These are phyloP conservation scores for Podosphaera xanthii DNA, from an alignment of 2,329 filamentous ascomycete species.

Conservation along the genomic window DNA sequence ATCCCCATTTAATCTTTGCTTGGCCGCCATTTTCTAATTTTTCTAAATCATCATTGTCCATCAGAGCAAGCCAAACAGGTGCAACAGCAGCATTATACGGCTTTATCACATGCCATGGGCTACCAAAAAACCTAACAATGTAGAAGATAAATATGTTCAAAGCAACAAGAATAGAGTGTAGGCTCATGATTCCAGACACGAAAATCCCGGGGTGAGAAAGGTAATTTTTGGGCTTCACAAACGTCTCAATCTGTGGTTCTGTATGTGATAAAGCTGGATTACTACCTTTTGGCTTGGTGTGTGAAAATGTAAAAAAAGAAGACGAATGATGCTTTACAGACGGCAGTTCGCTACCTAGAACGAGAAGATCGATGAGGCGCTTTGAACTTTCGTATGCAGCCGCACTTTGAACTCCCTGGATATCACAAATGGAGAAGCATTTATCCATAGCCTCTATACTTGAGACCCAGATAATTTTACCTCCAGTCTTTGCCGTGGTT, in stretches of 20 bases:
- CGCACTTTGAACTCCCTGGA: slow-evolving; percentile 43
- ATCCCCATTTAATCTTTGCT: slow-evolving; percentile 65
- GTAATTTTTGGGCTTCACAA: slow-evolving; percentile 41
- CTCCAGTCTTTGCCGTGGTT: slow-evolving; percentile 8
- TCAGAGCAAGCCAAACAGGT: slow-evolving; percentile 56
- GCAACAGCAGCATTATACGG: slow-evolving; percentile 56
- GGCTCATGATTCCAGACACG: slow-evolving; percentile 56
- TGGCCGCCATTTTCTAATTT: slow-evolving; percentile 21
- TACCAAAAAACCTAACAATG: slow-evolving; percentile 55
- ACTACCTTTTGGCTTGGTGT: slow-evolving; percentile 9
- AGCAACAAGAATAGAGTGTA: slow-evolving; percentile 45
- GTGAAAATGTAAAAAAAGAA: slow-evolving; percentile 27
- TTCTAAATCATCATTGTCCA: slow-evolving; percentile 38
- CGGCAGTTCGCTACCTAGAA: slow-evolving; percentile 49
- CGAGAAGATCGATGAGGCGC: slow-evolving; percentile 62
- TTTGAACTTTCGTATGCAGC: slow-evolving; percentile 69
- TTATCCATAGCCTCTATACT: slow-evolving; percentile 45
- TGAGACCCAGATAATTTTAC: slow-evolving; percentile 57
- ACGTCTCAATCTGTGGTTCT: slow-evolving; percentile 3
- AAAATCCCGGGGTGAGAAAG: slow-evolving; percentile 73
- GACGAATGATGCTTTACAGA: slow-evolving; percentile 32
- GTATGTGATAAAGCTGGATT: slow-evolving; percentile 5
- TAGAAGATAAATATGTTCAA: slow-evolving; percentile 46
- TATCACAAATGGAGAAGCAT: slow-evolving; percentile 38
- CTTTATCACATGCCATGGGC: slow-evolving; percentile 66